A percentile compares a stretch with the other conserved stretches of the same genome.
Conservation (phyloP, 2,329 filamentous ascomycete species). For the Curvularia eragrostidis region DNA sequence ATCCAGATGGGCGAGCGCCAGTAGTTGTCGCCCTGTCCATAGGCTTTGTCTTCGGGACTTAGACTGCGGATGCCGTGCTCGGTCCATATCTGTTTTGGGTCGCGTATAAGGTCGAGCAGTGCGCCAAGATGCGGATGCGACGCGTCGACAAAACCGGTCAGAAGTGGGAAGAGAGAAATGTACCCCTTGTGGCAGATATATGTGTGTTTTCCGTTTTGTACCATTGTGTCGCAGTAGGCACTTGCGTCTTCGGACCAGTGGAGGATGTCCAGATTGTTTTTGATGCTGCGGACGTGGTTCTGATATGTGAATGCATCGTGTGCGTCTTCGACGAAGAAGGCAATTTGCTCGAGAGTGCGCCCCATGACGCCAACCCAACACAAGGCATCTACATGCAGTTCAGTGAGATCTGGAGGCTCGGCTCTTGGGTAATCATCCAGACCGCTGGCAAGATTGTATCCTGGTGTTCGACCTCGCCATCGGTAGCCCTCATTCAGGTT, state of each 20-base stretch:
- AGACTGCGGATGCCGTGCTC: constrained; percentile 84
- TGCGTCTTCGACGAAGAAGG: constrained; percentile 70
- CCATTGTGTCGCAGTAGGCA: constrained; percentile 88
- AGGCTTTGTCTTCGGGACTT: constrained; percentile 78
- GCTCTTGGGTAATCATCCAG: constrained; percentile 93
- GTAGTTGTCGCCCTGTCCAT: constrained; percentile 91
- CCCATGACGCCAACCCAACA: constrained; percentile 97
- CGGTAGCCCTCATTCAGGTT: constrained; percentile 78
- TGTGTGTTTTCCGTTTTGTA: constrained; percentile 82
- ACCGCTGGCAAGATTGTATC: constrained; percentile 85
- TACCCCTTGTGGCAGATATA: constrained; percentile 95
- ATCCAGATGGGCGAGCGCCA: constrained; percentile 96
- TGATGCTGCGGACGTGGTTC: constrained; percentile 73
- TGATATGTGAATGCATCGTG: constrained; percentile 76
- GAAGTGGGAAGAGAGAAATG: constrained; percentile 87
- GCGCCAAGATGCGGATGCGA: constrained; percentile 76
- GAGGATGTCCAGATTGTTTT: constrained; percentile 82
- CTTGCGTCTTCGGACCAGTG: constrained; percentile 86
- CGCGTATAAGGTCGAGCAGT: constrained; percentile 75
- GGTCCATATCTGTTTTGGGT: constrained; percentile 85
- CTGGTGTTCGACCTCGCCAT: constrained; percentile 85
- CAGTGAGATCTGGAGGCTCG: constrained; percentile 87
- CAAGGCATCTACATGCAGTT: constrained; percentile 91
- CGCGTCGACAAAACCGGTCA: constrained; percentile 77
- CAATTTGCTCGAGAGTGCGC: constrained; percentile 77